Evolutionary conservation across 345 rosid genomes (phyloP).

Genomic region (Salix viminalis): DNA sequence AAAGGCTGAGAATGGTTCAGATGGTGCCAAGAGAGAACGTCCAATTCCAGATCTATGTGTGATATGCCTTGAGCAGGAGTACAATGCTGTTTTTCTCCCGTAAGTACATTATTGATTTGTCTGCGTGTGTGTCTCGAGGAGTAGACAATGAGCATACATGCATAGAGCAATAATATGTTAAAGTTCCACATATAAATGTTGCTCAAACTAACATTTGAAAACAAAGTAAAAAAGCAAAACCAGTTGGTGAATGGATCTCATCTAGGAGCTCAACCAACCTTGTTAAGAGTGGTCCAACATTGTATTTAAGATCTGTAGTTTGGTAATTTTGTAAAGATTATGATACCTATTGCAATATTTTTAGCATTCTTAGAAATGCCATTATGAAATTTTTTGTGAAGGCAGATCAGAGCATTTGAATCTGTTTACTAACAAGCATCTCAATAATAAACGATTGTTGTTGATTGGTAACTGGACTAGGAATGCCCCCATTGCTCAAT

Average conservation of each 20-base stretch:
- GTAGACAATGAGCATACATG: no score
- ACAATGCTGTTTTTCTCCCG: conserved; percentile 86
- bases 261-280: not conserved
- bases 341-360: not conserved
- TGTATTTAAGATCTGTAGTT: not conserved
- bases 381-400: no score
- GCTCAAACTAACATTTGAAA: not conserved
- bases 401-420: no score
- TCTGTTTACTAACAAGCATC: no score
- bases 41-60: conserved; percentile 82
- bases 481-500: not conserved
- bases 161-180: not conserved
- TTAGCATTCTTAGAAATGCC: not conserved
- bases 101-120: conserved; percentile 32
- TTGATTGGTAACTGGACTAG: not conserved
- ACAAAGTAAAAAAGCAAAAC: no score
- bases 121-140: no score
- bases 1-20: conserved; percentile 43
- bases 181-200: not conserved
- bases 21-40: conserved; percentile 48
- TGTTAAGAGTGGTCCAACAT: not conserved
- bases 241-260: not conserved
- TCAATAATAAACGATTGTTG: no score
- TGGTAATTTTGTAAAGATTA: not conserved
- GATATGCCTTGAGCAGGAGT: conserved; percentile 92